Conservation (phyloP, 164 flowering plant species). For the Cinnamomum chago region DNA sequence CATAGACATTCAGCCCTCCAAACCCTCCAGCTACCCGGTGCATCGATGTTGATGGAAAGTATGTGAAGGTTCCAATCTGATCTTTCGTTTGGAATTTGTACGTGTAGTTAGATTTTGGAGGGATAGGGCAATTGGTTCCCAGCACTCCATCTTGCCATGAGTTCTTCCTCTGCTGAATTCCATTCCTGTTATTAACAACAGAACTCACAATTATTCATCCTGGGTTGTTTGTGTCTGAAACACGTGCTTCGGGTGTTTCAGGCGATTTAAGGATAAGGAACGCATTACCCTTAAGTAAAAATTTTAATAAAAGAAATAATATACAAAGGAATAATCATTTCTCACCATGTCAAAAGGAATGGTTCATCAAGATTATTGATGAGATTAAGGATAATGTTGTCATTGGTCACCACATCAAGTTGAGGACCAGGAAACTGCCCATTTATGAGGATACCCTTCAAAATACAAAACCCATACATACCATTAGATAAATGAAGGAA, state of each 20-base stretch:
- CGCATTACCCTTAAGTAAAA: too few species aligned
- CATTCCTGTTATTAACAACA: slow-evolving; percentile 50
- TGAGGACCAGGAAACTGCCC: slow-evolving; percentile 95
- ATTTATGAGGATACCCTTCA: slow-evolving; percentile 93
- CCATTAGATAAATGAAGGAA: not conserved
- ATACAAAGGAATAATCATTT: not conserved
- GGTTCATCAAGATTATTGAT: slow-evolving; percentile 85
- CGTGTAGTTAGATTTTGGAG: slow-evolving; percentile 64
- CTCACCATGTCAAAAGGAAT: slow-evolving; percentile 86
- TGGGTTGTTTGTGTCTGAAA: too few species aligned
- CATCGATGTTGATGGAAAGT: slow-evolving; percentile 68
- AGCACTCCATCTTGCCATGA: slow-evolving; percentile 96
- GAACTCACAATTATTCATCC: not conserved
- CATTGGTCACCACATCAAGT: slow-evolving; percentile 80
- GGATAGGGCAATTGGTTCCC: slow-evolving; percentile 92
- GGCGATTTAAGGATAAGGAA: too few species aligned
- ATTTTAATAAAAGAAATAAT: not conserved
- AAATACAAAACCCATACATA: slow-evolving; percentile 2
- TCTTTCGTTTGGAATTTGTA: slow-evolving; percentile 76
- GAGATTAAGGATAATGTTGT: slow-evolving; percentile 76
- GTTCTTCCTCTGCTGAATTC: slow-evolving; percentile 78
- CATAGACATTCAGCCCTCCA: slow-evolving; percentile 57
- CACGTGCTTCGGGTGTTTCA: too few species aligned
- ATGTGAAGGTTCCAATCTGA: slow-evolving; percentile 72
- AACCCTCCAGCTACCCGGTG: slow-evolving; percentile 79